phyloP scores from a whole-genome alignment of 2,329 filamentous ascomycete species.

The Colletotrichum tropicale region DNA sequence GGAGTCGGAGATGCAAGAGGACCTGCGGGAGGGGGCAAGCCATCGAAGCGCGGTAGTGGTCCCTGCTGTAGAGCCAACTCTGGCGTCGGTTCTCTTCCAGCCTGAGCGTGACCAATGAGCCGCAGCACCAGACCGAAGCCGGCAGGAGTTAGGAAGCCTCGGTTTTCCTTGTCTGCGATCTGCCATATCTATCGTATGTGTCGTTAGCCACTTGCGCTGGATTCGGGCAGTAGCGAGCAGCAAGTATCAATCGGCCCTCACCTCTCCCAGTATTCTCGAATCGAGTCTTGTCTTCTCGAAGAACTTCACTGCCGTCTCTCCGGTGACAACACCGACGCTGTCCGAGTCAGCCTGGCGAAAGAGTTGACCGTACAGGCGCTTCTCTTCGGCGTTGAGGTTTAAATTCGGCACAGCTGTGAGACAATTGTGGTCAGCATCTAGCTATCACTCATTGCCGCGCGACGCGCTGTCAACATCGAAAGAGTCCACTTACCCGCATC shows the following conservation, averaged over 20 bases:
- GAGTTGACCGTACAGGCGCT: constrained; percentile 89
- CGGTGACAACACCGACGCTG: constrained; percentile 89
- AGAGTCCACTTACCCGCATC: constrained; percentile 14
- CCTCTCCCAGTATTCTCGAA: constrained; percentile 85
- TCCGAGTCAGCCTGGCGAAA: constrained; percentile 94
- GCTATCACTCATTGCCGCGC: background rate
- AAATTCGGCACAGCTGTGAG: constrained; percentile 66
- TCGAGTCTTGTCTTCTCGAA: constrained; percentile 95
- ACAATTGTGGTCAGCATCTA: constrained; percentile 15
- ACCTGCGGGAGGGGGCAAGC: constrained; percentile 49
- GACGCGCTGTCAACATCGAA: background rate
- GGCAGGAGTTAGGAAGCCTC: constrained; percentile 87
- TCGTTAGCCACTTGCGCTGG: background rate
- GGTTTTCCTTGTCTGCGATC: constrained; percentile 96
- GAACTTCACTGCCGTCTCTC: constrained; percentile 95
- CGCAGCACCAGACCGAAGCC: constrained; percentile 93
- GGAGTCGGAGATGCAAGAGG: constrained; percentile 44
- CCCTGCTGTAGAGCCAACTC: constrained; percentile 85
- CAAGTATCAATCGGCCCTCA: constrained; percentile 43
- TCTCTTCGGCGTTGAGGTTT: constrained; percentile 90
- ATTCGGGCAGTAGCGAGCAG: background rate
- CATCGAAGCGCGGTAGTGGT: constrained; percentile 92
- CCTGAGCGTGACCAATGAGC: constrained; percentile 95
- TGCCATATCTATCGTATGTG: constrained; percentile 82
- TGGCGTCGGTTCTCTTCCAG: constrained; percentile 77